These are phyloP conservation scores for Boletus tylopilopsis DNA, from an alignment of 768 basidiomycete species.

Conservation along the genomic window DNA sequence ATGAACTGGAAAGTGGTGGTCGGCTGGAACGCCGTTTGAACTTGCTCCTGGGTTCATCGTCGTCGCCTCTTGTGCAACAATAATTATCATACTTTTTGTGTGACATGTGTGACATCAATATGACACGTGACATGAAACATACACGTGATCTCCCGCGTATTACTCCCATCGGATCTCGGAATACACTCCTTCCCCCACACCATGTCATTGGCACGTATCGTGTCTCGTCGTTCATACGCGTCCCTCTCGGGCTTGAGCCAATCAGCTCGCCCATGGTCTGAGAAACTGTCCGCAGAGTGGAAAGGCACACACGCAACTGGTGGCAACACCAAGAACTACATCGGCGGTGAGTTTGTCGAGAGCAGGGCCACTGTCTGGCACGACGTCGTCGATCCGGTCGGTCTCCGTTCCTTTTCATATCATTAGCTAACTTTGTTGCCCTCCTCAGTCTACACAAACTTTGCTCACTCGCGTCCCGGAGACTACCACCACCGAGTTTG, in stretches of 20 bases:
- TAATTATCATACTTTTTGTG: background rate
- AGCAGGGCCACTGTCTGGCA: slow-evolving; percentile 78
- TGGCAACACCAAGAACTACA: slow-evolving; percentile 88
- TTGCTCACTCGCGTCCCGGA: slow-evolving; percentile 88
- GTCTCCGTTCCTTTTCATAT: slow-evolving; percentile 23
- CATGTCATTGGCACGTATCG: slow-evolving; percentile 22
- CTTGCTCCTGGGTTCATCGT: slow-evolving; percentile 20
- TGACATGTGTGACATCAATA: background rate
- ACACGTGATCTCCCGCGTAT: slow-evolving; percentile 15
- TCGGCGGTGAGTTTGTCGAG: slow-evolving; percentile 86
- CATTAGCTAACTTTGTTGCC: background rate
- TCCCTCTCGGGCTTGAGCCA: slow-evolving; percentile 51
- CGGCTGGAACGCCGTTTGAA: slow-evolving; percentile 13
- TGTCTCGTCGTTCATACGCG: slow-evolving; percentile 37
- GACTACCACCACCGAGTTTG: slow-evolving; percentile 77
- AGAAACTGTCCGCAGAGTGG: slow-evolving; percentile 72
- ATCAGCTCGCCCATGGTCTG: slow-evolving; percentile 57
- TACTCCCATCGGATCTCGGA: slow-evolving; percentile 5
- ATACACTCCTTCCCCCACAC: background rate
- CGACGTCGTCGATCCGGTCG: slow-evolving; percentile 85
- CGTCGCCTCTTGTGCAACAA: background rate
- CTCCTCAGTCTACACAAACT: slow-evolving; percentile 78
- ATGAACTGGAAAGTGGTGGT: slow-evolving; percentile 14
- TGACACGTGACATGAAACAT: slow-evolving; percentile 15
- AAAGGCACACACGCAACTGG: slow-evolving; percentile 84